Conservation (phyloP, 75 land plant genomes). For the Selaginella moellendorffii region DNA sequence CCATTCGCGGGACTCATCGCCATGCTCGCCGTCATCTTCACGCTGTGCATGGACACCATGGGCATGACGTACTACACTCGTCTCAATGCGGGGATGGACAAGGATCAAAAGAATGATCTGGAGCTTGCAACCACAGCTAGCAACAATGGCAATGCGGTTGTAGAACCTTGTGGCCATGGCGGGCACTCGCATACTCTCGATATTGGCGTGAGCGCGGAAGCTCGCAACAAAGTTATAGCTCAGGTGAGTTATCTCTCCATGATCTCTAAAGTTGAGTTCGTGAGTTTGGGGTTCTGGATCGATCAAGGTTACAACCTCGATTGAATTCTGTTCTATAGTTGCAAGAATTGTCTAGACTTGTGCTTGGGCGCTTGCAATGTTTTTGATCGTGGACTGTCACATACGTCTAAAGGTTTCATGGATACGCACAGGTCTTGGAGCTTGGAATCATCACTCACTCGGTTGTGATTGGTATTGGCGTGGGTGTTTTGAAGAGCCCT, state of each 20-base stretch:
- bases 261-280: no score
- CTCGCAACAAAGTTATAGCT: background rate
- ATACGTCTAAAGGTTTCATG: background rate
- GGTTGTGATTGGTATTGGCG: conserved; percentile 25
- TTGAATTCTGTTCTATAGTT: background rate
- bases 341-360: background rate
- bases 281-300: no score
- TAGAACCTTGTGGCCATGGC: no score
- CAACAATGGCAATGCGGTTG: no score
- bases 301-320: no score
- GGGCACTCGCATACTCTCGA: background rate
- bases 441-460: conserved; percentile 34
- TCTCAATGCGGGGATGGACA: background rate
- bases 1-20: conserved; percentile 54
- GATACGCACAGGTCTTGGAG: conserved; percentile 26
- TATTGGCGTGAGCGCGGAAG: background rate
- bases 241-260: background rate
- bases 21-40: conserved; percentile 37
- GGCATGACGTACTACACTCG: conserved; percentile 33
- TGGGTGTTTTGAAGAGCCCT: conserved; percentile 24
- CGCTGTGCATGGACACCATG: conserved; percentile 30
- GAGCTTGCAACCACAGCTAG: background rate
- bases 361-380: no score
- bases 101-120: background rate
- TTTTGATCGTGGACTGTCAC: no score